Conservation (phyloP, 805 yeast species). For the Metschnikowia dekortorum region DNA sequence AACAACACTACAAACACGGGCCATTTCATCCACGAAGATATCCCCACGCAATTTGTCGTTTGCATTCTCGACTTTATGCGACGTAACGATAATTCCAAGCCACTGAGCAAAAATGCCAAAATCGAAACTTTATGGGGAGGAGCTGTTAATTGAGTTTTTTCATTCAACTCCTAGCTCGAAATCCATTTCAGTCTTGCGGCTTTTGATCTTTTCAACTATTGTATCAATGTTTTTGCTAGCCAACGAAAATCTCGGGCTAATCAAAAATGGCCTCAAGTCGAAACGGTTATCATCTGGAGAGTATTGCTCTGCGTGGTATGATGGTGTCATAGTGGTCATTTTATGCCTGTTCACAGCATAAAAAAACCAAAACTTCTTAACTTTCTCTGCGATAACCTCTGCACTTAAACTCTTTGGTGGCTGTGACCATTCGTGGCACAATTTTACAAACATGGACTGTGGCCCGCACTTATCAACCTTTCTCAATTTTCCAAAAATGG, state of each 20-base stretch:
- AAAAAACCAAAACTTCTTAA: conserved; percentile 85
- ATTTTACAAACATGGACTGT: conserved; percentile 84
- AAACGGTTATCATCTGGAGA: conserved; percentile 97
- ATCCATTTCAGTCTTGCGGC: conserved; percentile 26
- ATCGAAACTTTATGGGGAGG: conserved; percentile 38
- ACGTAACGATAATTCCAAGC: conserved; percentile 36
- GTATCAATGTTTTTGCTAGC: conserved; percentile 85
- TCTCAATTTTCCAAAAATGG: conserved; percentile 84
- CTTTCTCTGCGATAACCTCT: conserved; percentile 83
- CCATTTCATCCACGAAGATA: conserved; percentile 94
- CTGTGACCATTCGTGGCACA: conserved; percentile 91
- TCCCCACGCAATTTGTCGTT: conserved; percentile 61
- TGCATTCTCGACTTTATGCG: conserved; percentile 48
- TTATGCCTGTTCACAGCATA: conserved; percentile 96
- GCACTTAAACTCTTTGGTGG: conserved; percentile 61
- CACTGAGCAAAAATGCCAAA: conserved; percentile 28
- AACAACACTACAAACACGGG: conserved; percentile 55
- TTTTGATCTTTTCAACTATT: conserved; percentile 56
- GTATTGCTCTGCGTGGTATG: conserved; percentile 96
- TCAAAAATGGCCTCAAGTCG: conserved; percentile 93
- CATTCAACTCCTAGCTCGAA: conserved; percentile 2
- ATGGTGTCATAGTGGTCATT: conserved; percentile 95
- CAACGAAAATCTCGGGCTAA: conserved; percentile 84
- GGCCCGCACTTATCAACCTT: conserved; percentile 96
- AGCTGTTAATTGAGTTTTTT: conserved; percentile 4